Conservation (phyloP, 2,329 filamentous ascomycete species). For the Aureobasidium sp. region DNA sequence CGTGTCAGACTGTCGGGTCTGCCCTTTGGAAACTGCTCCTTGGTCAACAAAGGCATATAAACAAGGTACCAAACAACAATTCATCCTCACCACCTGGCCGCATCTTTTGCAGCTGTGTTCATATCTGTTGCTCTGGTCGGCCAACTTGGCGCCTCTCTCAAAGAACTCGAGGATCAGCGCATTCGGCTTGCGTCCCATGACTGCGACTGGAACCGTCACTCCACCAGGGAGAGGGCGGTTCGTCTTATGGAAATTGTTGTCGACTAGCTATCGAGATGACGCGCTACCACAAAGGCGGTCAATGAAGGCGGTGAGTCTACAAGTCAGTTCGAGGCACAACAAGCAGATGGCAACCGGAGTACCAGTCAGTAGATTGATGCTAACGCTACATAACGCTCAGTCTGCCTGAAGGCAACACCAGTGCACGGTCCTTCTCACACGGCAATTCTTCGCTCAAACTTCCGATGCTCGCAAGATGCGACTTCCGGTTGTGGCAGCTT, state of each 20-base stretch:
- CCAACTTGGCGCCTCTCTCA: conserved; percentile 75
- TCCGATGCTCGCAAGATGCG: not conserved
- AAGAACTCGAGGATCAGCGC: conserved; percentile 83
- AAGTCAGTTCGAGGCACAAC: too few species aligned
- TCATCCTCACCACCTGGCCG: conserved; percentile 56
- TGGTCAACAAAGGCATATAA: conserved; percentile 20
- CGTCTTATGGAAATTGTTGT: not conserved
- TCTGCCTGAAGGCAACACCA: not conserved
- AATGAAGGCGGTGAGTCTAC: conserved; percentile 2
- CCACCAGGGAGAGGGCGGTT: conserved; percentile 6
- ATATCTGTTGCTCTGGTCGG: conserved; percentile 86
- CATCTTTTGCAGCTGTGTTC: conserved; percentile 85
- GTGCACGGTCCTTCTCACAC: not conserved
- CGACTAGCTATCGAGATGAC: not conserved
- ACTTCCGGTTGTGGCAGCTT: not conserved
- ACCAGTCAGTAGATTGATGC: not conserved
- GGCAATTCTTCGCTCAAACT: not conserved
- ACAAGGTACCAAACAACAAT: not conserved
- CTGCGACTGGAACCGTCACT: not conserved
- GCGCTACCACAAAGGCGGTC: not conserved
- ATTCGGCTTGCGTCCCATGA: conserved; percentile 78
- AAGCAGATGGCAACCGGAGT: not conserved
- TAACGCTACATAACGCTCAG: not conserved
- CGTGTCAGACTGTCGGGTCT: conserved; percentile 74
- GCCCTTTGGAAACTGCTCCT: conserved; percentile 68